A percentile compares a stretch with the other conserved stretches of the same genome.
Evolutionary conservation across 306 rosid genomes (phyloP).

Genomic region (Glycine soja): DNA sequence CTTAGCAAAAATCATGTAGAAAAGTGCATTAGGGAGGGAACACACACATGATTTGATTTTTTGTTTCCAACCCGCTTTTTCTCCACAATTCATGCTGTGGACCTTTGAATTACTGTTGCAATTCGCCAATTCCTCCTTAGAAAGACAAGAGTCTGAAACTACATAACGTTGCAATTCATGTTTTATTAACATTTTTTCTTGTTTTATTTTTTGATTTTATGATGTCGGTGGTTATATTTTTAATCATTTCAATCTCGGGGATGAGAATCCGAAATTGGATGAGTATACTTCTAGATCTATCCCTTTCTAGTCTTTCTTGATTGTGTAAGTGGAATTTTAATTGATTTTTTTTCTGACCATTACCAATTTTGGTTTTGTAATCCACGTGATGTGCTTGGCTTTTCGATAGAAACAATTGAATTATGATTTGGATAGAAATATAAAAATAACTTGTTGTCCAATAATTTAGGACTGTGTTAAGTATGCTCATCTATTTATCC

Average conservation of each 20-base stretch:
- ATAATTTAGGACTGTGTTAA: not conserved
- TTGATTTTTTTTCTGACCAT: not conserved
- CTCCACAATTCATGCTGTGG: constrained; percentile 68
- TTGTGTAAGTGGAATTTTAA: not conserved
- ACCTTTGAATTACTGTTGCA: not conserved
- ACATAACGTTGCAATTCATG: not conserved
- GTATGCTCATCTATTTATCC: not conserved
- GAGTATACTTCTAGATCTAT: not conserved
- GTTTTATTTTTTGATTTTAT: not conserved
- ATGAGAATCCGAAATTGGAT: not conserved
- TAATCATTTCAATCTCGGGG: not conserved
- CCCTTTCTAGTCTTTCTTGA: not conserved
- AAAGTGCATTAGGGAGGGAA: constrained; percentile 4
- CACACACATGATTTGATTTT: constrained; percentile 48
- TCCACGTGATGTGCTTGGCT: not conserved
- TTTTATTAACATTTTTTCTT: not conserved
- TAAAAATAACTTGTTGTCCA: not conserved
- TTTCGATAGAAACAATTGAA: not conserved
- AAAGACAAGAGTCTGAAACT: too few species aligned
- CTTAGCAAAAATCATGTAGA: constrained; percentile 61
- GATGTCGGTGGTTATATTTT: constrained; percentile 33
- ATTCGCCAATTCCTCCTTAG: too few species aligned
- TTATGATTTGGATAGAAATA: not conserved
- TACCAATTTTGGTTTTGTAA: not conserved
- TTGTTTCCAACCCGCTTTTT: constrained; percentile 48